Evolutionary conservation across 208 protist species (phyloP).

Genomic region (Plasmodiophora brassicae): DNA sequence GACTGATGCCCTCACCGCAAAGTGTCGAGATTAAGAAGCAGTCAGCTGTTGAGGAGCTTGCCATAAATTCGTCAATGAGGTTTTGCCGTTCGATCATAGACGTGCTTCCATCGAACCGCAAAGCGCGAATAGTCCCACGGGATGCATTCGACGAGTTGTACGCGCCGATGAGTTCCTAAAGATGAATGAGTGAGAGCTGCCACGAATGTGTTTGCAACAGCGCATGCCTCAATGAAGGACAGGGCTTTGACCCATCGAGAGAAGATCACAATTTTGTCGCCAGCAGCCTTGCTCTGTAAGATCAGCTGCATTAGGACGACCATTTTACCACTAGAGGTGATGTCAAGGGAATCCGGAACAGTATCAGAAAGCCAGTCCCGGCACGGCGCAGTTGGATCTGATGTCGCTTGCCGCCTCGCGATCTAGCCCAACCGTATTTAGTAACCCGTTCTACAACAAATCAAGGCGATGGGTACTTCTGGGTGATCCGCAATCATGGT

Average conservation of each 20-base stretch:
- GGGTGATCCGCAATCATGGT: not conserved
- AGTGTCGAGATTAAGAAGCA: conserved; percentile 24
- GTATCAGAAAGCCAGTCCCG: not conserved
- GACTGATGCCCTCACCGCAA: conserved; percentile 9
- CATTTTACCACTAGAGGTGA: not conserved
- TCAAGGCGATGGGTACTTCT: too few relatives aligned
- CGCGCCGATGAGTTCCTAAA: too few relatives aligned
- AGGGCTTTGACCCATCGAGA: conserved; percentile 8
- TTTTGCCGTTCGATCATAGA: not conserved
- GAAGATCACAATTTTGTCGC: not conserved
- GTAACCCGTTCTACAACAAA: too few relatives aligned
- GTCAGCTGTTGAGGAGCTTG: not conserved
- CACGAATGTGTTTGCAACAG: too few relatives aligned
- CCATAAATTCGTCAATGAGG: not conserved
- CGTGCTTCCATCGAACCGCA: not conserved
- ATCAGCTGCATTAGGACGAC: not conserved
- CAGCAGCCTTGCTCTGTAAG: not conserved
- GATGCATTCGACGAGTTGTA: too few relatives aligned
- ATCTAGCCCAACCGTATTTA: conserved; percentile 27
- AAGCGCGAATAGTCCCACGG: not conserved
- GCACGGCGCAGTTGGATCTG: not conserved
- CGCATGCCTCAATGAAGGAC: not conserved
- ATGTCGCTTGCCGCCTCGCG: not conserved
- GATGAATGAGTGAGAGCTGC: too few relatives aligned
- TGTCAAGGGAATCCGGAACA: not conserved